Conservation (phyloP, 139 green algal genomes). For the Tetradesmus obliquus region DNA sequence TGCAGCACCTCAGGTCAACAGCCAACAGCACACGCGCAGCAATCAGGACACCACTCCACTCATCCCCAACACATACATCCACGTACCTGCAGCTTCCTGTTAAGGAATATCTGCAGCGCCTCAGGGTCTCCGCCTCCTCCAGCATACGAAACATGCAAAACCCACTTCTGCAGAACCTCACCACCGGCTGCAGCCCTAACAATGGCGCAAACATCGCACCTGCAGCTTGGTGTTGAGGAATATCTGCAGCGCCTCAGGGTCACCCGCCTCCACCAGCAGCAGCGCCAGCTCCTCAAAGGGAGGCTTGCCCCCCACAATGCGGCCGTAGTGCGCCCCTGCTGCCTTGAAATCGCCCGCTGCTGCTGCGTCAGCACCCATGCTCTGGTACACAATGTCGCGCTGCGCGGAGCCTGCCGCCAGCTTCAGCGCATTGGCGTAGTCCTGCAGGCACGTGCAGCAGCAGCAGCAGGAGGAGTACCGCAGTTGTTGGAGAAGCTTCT, state of each 20-base stretch:
- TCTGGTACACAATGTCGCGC: slow-evolving; percentile 73
- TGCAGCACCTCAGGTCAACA: slow-evolving; percentile 23
- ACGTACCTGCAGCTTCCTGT: slow-evolving; percentile 48
- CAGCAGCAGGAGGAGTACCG: background rate
- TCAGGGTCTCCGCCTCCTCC: slow-evolving; percentile 66
- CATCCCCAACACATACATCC: background rate
- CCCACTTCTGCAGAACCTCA: no score
- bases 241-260: slow-evolving; percentile 43
- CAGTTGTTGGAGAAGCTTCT: background rate
- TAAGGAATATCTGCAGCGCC: slow-evolving; percentile 55
- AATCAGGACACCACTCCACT: no score
- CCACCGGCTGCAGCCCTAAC: no score
- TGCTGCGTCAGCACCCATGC: slow-evolving; percentile 58
- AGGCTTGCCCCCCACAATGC: slow-evolving; percentile 62
- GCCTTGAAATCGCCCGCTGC: slow-evolving; percentile 55
- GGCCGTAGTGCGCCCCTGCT: slow-evolving; percentile 17
- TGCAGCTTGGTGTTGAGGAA: slow-evolving; percentile 64
- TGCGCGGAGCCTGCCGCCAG: slow-evolving; percentile 58
- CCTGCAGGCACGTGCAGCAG: background rate
- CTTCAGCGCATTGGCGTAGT: slow-evolving; percentile 60
- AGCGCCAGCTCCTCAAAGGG: slow-evolving; percentile 93
- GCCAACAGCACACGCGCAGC: background rate
- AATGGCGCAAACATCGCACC: background rate
- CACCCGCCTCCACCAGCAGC: slow-evolving; percentile 74
- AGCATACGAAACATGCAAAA: slow-evolving; percentile 48